A percentile compares a stretch with the other conserved stretches of the same genome.
Evolutionary conservation across 2,329 filamentous ascomycete genomes (phyloP).

Genomic region (Exophiala oligosperma): DNA sequence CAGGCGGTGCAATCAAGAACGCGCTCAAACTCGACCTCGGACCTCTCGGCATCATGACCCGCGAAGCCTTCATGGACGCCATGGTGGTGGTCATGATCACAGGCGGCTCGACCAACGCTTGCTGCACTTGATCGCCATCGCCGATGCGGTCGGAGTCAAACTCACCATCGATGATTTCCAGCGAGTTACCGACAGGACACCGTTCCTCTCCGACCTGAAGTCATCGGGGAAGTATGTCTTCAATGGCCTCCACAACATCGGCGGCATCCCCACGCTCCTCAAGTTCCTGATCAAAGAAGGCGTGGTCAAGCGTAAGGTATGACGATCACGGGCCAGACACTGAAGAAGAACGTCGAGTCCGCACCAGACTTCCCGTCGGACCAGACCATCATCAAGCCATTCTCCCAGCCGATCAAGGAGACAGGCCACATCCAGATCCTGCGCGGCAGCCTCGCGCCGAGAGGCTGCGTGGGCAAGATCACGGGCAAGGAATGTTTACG

Average conservation of each 20-base stretch:
- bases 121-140: conserved; percentile 80
- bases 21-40: conserved; percentile 75
- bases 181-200: conserved; percentile 73
- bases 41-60: conserved; percentile 75
- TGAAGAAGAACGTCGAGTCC: conserved; percentile 61
- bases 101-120: conserved; percentile 82
- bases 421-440: conserved; percentile 75
- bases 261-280: conserved; percentile 58
- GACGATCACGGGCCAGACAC: conserved; percentile 60
- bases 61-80: conserved; percentile 79
- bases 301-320: conserved; percentile 60
- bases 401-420: conserved; percentile 68
- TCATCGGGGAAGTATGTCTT: conserved; percentile 69
- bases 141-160: conserved; percentile 76
- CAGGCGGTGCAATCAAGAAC: conserved; percentile 72
- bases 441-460: conserved; percentile 67
- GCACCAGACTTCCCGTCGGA: conserved; percentile 64
- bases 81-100: conserved; percentile 82
- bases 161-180: conserved; percentile 87
- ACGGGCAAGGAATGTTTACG: conserved; percentile 71
- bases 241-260: conserved; percentile 57
- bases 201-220: conserved; percentile 80
- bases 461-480: conserved; percentile 72
- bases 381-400: conserved; percentile 67
- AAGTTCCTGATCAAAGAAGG: conserved; percentile 61